phyloP scores from a whole-genome alignment of 768 basidiomycete genomes.

The Boletellus ananiceps region DNA sequence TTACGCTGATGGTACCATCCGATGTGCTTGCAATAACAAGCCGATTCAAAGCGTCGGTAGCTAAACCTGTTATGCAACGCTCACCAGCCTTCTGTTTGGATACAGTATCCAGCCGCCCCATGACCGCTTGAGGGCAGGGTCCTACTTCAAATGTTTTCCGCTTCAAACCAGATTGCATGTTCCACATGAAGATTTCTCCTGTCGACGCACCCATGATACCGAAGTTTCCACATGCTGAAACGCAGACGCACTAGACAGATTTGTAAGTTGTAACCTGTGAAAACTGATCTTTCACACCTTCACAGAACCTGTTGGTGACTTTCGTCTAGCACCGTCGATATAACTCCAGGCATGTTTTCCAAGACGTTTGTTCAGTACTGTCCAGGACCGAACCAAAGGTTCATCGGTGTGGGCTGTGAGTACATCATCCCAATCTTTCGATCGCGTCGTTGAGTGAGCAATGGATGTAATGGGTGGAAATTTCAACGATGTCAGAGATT shows the following conservation, averaged over 20 bases:
- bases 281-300: constrained; percentile 48
- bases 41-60: constrained; percentile 80
- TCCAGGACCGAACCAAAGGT: constrained; percentile 82
- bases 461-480: constrained; percentile 76
- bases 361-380: constrained; percentile 71
- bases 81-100: constrained; percentile 40
- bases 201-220: constrained; percentile 80
- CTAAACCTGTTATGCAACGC: constrained; percentile 75
- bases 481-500: constrained; percentile 79
- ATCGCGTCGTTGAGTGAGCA: constrained; percentile 70
- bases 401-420: constrained; percentile 88
- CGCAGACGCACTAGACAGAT: constrained; percentile 62
- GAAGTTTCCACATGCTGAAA: constrained; percentile 95
- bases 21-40: constrained; percentile 78
- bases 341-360: constrained; percentile 73
- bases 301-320: constrained; percentile 54
- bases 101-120: constrained; percentile 38
- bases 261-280: not conserved
- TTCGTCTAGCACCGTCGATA: constrained; percentile 43
- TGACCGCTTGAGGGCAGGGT: constrained; percentile 51
- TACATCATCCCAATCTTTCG: constrained; percentile 98
- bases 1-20: constrained; percentile 85
- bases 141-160: constrained; percentile 75
- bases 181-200: constrained; percentile 86
- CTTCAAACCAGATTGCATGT: constrained; percentile 90